A percentile compares a stretch with the other conserved stretches of the same genome.
phyloP scores from a whole-genome alignment of 129 eudicot species.

The Artemisia tridentata region DNA sequence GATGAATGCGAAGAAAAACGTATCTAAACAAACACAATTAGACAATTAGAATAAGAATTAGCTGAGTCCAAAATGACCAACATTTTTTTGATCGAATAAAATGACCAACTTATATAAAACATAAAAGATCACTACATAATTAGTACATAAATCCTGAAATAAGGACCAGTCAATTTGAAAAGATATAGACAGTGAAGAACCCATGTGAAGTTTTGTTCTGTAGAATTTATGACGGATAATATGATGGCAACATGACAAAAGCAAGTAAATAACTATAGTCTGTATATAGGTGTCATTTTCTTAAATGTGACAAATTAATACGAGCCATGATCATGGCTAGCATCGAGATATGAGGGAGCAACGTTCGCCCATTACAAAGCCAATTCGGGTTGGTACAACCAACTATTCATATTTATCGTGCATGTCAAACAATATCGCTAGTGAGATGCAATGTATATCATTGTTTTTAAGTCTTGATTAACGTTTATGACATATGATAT shows the following conservation, averaged over 20 bases:
- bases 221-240: not conserved
- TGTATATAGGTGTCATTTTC: too few species aligned
- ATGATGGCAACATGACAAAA: not conserved
- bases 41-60: too few species aligned
- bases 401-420: conserved; percentile 9
- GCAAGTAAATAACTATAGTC: too few species aligned
- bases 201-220: not conserved
- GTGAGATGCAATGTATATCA: too few species aligned
- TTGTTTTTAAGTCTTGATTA: too few species aligned
- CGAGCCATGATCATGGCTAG: conserved; percentile 1
- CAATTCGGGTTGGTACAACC: conserved; percentile 1
- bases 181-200: not conserved
- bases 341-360: conserved; percentile 3
- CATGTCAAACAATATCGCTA: too few species aligned
- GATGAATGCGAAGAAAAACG: too few species aligned
- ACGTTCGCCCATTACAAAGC: not conserved
- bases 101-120: not conserved
- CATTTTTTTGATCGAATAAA: not conserved
- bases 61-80: too few species aligned
- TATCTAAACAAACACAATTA: too few species aligned
- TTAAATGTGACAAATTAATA: conserved; percentile 1
- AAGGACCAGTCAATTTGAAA: not conserved
- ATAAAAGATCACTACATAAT: not conserved
- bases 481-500: too few species aligned
- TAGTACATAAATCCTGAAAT: not conserved